phyloP scores from a whole-genome alignment of 116 monocot species.

The Thalassia testudinum region DNA sequence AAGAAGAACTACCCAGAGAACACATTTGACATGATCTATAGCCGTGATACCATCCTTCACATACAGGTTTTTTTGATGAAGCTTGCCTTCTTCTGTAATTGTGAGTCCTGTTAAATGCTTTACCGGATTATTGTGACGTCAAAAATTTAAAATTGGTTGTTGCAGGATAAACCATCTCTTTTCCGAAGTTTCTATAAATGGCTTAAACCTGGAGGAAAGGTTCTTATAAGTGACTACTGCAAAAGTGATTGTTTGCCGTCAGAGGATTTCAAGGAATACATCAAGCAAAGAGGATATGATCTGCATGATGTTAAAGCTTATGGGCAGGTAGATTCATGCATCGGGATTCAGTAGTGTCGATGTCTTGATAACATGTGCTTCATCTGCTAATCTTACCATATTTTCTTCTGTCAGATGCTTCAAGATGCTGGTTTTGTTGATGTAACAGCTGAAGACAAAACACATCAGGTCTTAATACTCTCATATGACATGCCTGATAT shows the following conservation, averaged over 20 bases:
- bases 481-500: not conserved
- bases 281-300: slow-evolving; percentile 90
- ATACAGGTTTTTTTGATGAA: slow-evolving; percentile 39
- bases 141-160: not conserved
- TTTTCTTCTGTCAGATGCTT: slow-evolving; percentile 44
- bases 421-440: slow-evolving; percentile 72
- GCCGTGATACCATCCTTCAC: slow-evolving; percentile 93
- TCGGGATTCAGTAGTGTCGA: too few species aligned
- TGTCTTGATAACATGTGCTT: not conserved
- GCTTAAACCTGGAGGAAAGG: slow-evolving; percentile 90
- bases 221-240: slow-evolving; percentile 96
- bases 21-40: slow-evolving; percentile 90
- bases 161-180: slow-evolving; percentile 75
- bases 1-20: slow-evolving; percentile 60
- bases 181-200: slow-evolving; percentile 74
- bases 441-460: slow-evolving; percentile 87
- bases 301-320: slow-evolving; percentile 81
- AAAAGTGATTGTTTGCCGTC: slow-evolving; percentile 50
- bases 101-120: too few species aligned
- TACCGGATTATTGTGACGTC: too few species aligned
- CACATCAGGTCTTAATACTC: slow-evolving; percentile 50
- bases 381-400: not conserved
- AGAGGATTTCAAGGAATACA: slow-evolving; percentile 64
- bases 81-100: too few species aligned
- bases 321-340: slow-evolving; percentile 39